Percentiles rank a stretch among this genome's conserved stretches.
Evolutionary conservation across 768 basidiomycete genomes (phyloP).

Genomic region (Boletus rubroflammeus): DNA sequence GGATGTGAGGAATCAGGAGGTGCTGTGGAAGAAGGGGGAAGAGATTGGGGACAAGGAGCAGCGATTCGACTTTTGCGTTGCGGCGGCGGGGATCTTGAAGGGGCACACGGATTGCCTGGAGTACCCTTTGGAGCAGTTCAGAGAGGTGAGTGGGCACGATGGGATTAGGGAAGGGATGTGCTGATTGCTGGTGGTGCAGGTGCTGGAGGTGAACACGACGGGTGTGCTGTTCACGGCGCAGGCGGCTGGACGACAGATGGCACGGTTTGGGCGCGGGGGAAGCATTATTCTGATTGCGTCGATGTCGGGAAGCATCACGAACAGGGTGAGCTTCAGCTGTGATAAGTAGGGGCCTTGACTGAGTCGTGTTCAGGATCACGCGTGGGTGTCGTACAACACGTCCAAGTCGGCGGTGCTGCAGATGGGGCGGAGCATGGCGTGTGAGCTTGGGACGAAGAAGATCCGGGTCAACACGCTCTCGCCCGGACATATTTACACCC

Average conservation of each 20-base stretch:
- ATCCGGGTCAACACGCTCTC: constrained; percentile 77
- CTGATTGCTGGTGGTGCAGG: constrained; percentile 35
- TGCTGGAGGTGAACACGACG: constrained; percentile 61
- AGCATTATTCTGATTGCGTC: constrained; percentile 59
- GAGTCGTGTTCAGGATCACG: constrained; percentile 49
- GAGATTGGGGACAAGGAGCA: constrained; percentile 64
- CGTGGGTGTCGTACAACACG: constrained; percentile 73
- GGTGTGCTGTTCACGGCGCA: constrained; percentile 61
- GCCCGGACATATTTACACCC: constrained; percentile 73
- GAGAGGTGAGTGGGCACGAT: constrained; percentile 41
- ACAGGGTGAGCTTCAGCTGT: too few relatives aligned
- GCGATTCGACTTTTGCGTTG: constrained; percentile 72
- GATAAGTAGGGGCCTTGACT: too few relatives aligned
- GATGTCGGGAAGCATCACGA: constrained; percentile 67
- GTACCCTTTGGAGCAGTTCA: constrained; percentile 66
- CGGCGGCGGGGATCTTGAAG: constrained; percentile 72
- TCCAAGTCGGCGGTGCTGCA: constrained; percentile 78
- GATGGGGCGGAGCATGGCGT: constrained; percentile 81
- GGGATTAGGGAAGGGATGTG: too few relatives aligned
- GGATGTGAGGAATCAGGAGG: constrained; percentile 63
- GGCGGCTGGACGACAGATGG: constrained; percentile 59
- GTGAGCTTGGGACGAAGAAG: constrained; percentile 61
- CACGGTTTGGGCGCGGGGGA: constrained; percentile 41
- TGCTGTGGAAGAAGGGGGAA: constrained; percentile 53
- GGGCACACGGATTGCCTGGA: constrained; percentile 58